Evolutionary conservation across 2,329 filamentous ascomycete genomes (phyloP), one percentile per base, ranked within the genome.

Genomic region (Penicillium occitanis): DNA sequence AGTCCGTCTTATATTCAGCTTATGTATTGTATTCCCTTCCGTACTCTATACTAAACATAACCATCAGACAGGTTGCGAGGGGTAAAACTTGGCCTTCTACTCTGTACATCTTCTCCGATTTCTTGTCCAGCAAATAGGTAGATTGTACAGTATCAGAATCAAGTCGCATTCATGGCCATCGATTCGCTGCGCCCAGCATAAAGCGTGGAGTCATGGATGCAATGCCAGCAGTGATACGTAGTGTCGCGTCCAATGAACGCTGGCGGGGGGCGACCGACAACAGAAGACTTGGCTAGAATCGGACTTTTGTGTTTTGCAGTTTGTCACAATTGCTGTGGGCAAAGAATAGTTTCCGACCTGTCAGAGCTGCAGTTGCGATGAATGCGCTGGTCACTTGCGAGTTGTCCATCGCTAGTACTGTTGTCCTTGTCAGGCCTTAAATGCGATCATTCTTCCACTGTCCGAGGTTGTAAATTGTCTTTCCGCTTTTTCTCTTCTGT

Each of bases 341-440:
- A 57, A 57, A 40, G 5, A 25, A 37, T 40, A 37, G n/a, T 25
- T 37, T 46, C 44, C 46, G 55, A 50, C 63, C 53, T 65, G 53
- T 65, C 35, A 63, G 60, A 61, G 65, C 60, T 66, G 65, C 65
- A 67, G 65, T 40, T 61, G 48, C 50, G 64, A 62, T 62, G 61
- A 59, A 67, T 67, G 65, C 61, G 65, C 65, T 67, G 65, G 65
- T 67, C 65, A 67, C 55, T 64, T 66, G 65, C 61, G 57, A 64
- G 61, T 67, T 67, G 65, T 67, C 53, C 44, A 22, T 19, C 53
- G 55, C 48, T 28, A 51, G 48, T 28, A 28, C 48, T 30, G 44
- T 2, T 59, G 50, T 46, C 53, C 53, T 6, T 46, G 51, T 61
- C 37, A n/a, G 57, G 30, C 30, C 37, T 66, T 59, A 62, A 66